Base-by-base conservation (phyloP, 2,329 filamentous ascomycete genomes). In the Dactylonectria macrodidyma region DNA sequence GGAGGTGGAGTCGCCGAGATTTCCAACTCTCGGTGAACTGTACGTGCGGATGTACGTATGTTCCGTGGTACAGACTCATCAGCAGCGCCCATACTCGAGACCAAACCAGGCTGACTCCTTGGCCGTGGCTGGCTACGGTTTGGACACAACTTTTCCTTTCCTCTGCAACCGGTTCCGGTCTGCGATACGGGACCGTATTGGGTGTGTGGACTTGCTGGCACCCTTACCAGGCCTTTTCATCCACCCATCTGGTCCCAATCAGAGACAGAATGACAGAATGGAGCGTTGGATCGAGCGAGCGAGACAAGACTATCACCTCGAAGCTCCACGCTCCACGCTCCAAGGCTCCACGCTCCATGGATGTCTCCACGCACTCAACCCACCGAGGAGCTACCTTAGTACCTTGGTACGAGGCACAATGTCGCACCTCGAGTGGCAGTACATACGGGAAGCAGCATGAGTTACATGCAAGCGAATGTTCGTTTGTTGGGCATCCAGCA, bases 401-500 rank as follows among this genome's bases (percentile, higher is more conserved):
- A 38, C 8, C 36, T 9, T 11, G 38, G 38, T 16, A 41, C 38
- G 38, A 41, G 38, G 38, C 38, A 14, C 38, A 16, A 41, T 41
- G 38, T 16, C 38, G 16, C 38, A 41, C 38, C 38, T 6, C 38
- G 16, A 41, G 38, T 41, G 4, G 14, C 11, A 14, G 38, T n/a
- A 41, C 38, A 16, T 41, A 30, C 26, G 26, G 26, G 26, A 30
- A 4, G 26, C 26, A 30, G 7, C 26, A 30, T 30, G 4, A 30
- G 26, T 30, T 4, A 30, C 26, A 30, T 30, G 26, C 26, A 30
- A 30, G 26, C 26, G 7, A 22, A 6, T 36, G 11, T 41, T 41
- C 14, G 57, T 64, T 64, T 59, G 47, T 59, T 65, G 62, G 62
- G 56, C 26, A 30, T 30, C 26, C 11, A 56, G 24, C 59, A 24